Evolutionary conservation across 305 asterid genomes (phyloP), one percentile per base, ranked within the genome.

Genomic region (Ruellia speciosa): DNA sequence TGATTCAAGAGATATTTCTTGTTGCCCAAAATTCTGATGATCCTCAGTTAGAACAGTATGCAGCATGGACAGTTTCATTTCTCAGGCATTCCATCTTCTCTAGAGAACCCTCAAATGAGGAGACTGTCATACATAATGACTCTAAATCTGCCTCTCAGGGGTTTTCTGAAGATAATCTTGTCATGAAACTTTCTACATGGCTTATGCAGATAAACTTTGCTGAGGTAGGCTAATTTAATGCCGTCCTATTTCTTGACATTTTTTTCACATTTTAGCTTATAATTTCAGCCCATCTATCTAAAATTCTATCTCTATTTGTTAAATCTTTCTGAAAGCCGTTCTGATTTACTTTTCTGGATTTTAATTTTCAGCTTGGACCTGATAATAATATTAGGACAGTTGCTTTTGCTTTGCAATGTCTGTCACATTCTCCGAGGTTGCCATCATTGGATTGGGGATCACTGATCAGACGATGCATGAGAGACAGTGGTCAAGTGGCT

Each of bases 1-100:
- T 81, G 67, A 72, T 86, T 72, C 97, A 89, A 70, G 99, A 92
- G 61, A 75, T 86, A 41, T 92, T 88, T 77, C 92, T 88, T 49
- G 68, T 72, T 17, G 89, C 96, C 13, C 87, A 86, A 75, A 83
- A 71, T 67, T 73, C 92, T 70, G 80, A 77, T 72, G 88, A 85
- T 66, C 82, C 80, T 61, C 86, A 72, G 54, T 70, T 81, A 62
- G 90, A 79, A 70, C 84, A 88, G 62, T 70, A 75, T 73, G 97
- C 95, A 52, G 86, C 99, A 49, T 88, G 99, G 99, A 80, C 95
- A 64, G 60, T 86, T 67, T 84, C 95, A 17, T 83, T 82, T 77
- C 97, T 92, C 54, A 66, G 94, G 73, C 94, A 92, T 72, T 77
- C 62, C 45, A 43, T 84, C 49, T 78, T 85, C 72, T 71, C 79